Conservation (phyloP, 2,329 filamentous ascomycete species). For the Pseudopyricularia javanii region DNA sequence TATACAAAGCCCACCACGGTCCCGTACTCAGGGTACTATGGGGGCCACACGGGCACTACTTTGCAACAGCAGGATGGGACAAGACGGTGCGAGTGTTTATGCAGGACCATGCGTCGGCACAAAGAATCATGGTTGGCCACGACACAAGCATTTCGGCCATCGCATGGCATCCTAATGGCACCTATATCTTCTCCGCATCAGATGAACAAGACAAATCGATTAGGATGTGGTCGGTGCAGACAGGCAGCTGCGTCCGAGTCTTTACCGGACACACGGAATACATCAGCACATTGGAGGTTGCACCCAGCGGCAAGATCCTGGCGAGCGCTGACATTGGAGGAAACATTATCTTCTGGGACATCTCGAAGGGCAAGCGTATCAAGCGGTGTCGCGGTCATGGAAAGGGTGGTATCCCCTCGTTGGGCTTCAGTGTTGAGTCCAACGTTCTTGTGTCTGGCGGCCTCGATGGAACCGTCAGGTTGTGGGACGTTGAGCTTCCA, state of each 20-base stretch:
- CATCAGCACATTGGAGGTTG: slow-evolving; percentile 73
- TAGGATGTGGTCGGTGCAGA: slow-evolving; percentile 92
- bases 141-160: slow-evolving; percentile 85
- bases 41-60: slow-evolving; percentile 93
- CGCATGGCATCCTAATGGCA: slow-evolving; percentile 89
- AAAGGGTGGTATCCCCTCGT: slow-evolving; percentile 84
- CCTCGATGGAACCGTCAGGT: slow-evolving; percentile 80
- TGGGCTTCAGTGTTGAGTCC: slow-evolving; percentile 89
- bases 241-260: slow-evolving; percentile 76
- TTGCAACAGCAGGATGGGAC: slow-evolving; percentile 76
- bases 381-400: slow-evolving; percentile 92
- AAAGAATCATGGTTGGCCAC: slow-evolving; percentile 82
- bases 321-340: slow-evolving; percentile 82
- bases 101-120: slow-evolving; percentile 81
- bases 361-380: slow-evolving; percentile 71
- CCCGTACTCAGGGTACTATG: slow-evolving; percentile 82
- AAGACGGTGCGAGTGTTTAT: slow-evolving; percentile 85
- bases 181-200: slow-evolving; percentile 87
- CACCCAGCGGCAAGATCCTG: slow-evolving; percentile 79
- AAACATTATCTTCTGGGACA: slow-evolving; percentile 89
- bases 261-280: slow-evolving; percentile 87
- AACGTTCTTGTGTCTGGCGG: slow-evolving; percentile 82
- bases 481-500: slow-evolving; percentile 81
- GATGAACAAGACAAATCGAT: slow-evolving; percentile 79
- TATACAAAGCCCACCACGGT: slow-evolving; percentile 86